Evolutionary conservation across 139 green algal genomes (phyloP).

Genomic region (Picochlorum costavermella): DNA sequence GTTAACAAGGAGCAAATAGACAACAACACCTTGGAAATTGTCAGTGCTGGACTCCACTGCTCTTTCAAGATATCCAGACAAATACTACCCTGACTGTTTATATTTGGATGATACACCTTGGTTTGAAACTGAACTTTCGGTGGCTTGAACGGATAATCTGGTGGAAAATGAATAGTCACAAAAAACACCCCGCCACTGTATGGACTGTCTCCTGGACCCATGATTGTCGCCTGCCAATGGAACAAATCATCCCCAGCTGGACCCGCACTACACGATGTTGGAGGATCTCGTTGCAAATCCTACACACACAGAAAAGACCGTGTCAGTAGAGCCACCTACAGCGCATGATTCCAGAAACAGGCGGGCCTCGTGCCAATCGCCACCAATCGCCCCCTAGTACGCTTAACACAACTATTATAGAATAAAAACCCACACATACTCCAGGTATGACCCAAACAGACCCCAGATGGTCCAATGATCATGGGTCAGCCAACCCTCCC

Average conservation of each 20-base stretch:
- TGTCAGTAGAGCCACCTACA: background rate
- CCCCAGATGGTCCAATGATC: too few relatives aligned
- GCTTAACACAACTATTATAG: too few relatives aligned
- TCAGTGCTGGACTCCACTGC: constrained; percentile 94
- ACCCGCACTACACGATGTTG: constrained; percentile 80
- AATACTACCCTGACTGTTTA: constrained; percentile 94
- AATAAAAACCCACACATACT: too few relatives aligned
- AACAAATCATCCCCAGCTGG: constrained; percentile 82
- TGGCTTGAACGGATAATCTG: constrained; percentile 96
- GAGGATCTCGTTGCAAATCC: constrained; percentile 88
- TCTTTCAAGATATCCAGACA: constrained; percentile 99
- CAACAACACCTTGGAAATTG: constrained; percentile 94
- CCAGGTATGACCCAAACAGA: too few relatives aligned
- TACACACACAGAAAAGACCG: constrained; percentile 27
- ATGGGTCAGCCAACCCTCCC: too few relatives aligned
- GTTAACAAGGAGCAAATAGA: constrained; percentile 96
- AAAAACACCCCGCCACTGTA: constrained; percentile 94
- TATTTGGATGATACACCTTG: constrained; percentile 99
- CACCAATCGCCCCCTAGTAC: too few relatives aligned
- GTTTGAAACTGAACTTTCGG: constrained; percentile 92
- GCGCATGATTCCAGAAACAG: background rate
- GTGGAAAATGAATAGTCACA: constrained; percentile 91
- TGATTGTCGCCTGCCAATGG: constrained; percentile 83
- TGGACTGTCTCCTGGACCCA: constrained; percentile 74
- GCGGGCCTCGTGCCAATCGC: too few relatives aligned